A percentile compares a stretch with the other conserved stretches of the same genome.
Evolutionary conservation across 345 rosid genomes (phyloP).

Genomic region (Atalantia buxifolia): DNA sequence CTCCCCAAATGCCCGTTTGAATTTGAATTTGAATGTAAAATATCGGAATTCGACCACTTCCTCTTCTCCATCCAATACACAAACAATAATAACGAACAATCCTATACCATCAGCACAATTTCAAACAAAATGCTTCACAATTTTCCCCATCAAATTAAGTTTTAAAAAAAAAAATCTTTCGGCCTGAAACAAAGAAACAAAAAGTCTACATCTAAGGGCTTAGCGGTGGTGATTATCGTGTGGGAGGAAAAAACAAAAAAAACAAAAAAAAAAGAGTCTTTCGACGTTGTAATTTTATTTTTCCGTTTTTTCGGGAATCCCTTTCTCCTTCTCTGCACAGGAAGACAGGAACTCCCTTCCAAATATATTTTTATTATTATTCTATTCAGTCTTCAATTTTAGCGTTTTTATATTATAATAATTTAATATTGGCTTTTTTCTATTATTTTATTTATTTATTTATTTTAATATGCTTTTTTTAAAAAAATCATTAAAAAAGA

Average conservation of each 20-base stretch:
- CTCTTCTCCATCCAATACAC: conserved; percentile 1
- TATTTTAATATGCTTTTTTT: too few species aligned
- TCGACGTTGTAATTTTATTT: neutral
- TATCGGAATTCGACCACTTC: neutral
- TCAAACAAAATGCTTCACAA: neutral
- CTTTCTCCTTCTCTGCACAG: neutral
- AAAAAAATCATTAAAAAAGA: too few species aligned
- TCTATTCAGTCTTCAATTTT: too few species aligned
- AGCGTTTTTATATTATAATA: too few species aligned
- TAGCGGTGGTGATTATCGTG: neutral
- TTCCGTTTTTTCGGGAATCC: neutral
- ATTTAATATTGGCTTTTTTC: too few species aligned
- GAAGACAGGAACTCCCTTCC: neutral
- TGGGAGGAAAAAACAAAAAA: neutral
- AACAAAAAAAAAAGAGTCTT: too few species aligned
- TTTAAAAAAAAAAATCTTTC: neutral
- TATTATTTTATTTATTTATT: too few species aligned
- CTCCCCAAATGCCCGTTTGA: neutral
- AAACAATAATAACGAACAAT: neutral
- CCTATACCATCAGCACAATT: neutral
- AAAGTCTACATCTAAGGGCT: neutral
- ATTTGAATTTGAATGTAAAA: neutral
- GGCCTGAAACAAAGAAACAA: neutral
- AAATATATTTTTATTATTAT: neutral
- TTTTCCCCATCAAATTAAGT: too few species aligned